Evolutionary conservation across 23 red algal species (phyloP).

Genomic region (Agarophyton chilense): DNA sequence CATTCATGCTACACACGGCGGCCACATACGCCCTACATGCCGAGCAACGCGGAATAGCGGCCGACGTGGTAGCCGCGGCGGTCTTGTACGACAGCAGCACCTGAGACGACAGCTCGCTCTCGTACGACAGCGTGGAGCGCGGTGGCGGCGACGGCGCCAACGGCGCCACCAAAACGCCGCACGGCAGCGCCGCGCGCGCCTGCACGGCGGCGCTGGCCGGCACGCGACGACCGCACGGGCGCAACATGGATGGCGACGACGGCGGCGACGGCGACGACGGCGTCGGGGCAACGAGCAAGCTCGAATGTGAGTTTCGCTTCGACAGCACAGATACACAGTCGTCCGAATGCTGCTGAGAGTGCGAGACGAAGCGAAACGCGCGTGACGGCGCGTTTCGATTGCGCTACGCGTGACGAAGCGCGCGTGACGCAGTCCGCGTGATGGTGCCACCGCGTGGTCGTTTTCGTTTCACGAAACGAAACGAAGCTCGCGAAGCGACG

Average conservation of each 20-base stretch:
- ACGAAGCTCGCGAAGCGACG: neutral
- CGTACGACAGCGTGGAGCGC: neutral
- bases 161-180: constrained; percentile 37
- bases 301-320: too few species aligned
- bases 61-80: constrained; percentile 17
- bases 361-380: too few species aligned
- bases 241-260: constrained; percentile 15
- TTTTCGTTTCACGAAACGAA: too few species aligned
- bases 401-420: too few species aligned
- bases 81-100: neutral
- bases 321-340: too few species aligned
- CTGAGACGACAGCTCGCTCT: neutral
- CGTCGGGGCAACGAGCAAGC: too few species aligned
- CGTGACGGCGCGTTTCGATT: too few species aligned
- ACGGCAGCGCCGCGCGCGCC: constrained; percentile 23
- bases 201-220: constrained; percentile 34
- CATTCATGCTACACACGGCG: constrained; percentile 28
- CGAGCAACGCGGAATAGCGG: constrained; percentile 33
- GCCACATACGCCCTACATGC: constrained; percentile 41
- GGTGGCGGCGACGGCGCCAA: constrained; percentile 48
- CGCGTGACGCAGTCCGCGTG: too few species aligned
- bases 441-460: too few species aligned
- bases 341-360: too few species aligned
- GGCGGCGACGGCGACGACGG: too few species aligned
- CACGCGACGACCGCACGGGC: constrained; percentile 18